Evolutionary conservation across 2,329 filamentous ascomycete species (phyloP).

Genomic region (Aureobasidium sp.): DNA sequence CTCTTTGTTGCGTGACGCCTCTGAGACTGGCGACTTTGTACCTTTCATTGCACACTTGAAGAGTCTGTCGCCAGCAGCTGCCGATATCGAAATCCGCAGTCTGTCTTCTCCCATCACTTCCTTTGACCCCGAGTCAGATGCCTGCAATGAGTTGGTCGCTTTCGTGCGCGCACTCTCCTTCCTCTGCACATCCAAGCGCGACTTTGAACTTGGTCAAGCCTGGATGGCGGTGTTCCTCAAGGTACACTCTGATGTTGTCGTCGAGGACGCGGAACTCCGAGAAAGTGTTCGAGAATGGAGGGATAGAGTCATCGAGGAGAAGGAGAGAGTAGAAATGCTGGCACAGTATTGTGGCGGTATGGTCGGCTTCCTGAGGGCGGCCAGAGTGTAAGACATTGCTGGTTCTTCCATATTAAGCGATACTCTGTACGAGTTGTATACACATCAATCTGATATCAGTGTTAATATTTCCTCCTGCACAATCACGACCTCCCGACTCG

Average conservation of each 20-base stretch:
- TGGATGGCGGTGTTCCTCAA: conserved; percentile 96
- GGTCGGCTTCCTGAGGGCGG: conserved; percentile 21
- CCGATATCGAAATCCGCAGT: conserved; percentile 86
- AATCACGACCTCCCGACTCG: too few relatives aligned
- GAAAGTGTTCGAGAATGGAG: conserved; percentile 63
- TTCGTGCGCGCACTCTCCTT: conserved; percentile 78
- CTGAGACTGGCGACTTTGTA: conserved; percentile 53
- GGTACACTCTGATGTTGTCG: conserved; percentile 61
- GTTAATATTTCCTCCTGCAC: too few relatives aligned
- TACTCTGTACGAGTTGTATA: neutral
- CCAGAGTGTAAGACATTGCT: conserved; percentile 16
- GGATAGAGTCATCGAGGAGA: conserved; percentile 41
- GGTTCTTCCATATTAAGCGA: neutral
- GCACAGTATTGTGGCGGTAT: conserved; percentile 77
- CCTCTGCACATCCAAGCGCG: conserved; percentile 60
- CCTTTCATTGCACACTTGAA: conserved; percentile 73
- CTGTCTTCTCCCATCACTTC: conserved; percentile 45
- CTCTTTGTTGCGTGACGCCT: conserved; percentile 40
- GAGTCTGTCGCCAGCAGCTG: conserved; percentile 71
- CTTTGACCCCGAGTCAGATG: conserved; percentile 12
- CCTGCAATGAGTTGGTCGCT: conserved; percentile 61
- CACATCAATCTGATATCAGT: too few relatives aligned
- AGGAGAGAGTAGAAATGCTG: conserved; percentile 66
- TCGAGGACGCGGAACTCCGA: conserved; percentile 46
- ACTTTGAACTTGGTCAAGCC: conserved; percentile 90